Base-by-base conservation (phyloP, 345 rosid species). In the Adansonia digitata region DNA sequence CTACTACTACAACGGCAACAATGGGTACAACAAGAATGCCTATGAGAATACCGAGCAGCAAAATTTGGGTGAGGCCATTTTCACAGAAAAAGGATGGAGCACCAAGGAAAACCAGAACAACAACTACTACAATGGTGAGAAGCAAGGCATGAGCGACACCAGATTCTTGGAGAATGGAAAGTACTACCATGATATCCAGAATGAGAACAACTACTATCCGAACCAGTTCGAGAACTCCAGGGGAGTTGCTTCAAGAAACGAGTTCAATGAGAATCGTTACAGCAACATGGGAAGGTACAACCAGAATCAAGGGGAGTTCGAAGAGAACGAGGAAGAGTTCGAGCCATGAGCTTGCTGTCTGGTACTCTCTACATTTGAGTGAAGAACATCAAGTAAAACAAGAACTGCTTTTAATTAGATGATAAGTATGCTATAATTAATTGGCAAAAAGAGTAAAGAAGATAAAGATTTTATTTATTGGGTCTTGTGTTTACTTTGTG, bases 81-180 rank as follows among this genome's bases (percentile, higher is more conserved):
- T 79, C 53, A 71, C 71, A 0, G 81, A 75, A 5, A 78, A 27
- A 14, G 66, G 79, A 52, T 78, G 80, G 78, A 71, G 66, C 69
- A 48, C 55, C 63, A 42, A 59, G 7, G 71, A 61, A 10, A 82
- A 73, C 75, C 37, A 46, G 71, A 74, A 84, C 72, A 77, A 35
- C 61, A 77, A 78, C 53, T 18, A 56, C 64, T 14, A 18, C 40
- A 81, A 83, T 64, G 73, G 6, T n/a, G 77, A 66, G 73, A 82
- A 77, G 74, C 81, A 79, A 79, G 86, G 86, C 24, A 78, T 82
- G 86, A 85, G 88, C 35, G 86, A 85, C 68, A 85, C 88, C 11
- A 79, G 88, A 31, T 85, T 72, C 79, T 59, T 85, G 86, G 86
- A 63, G 69, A 80, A 84, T 0, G 87, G 87, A 52, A 82, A 76